Evolutionary conservation across 345 rosid genomes (phyloP).

Genomic region (Gossypium rotundifolium): DNA sequence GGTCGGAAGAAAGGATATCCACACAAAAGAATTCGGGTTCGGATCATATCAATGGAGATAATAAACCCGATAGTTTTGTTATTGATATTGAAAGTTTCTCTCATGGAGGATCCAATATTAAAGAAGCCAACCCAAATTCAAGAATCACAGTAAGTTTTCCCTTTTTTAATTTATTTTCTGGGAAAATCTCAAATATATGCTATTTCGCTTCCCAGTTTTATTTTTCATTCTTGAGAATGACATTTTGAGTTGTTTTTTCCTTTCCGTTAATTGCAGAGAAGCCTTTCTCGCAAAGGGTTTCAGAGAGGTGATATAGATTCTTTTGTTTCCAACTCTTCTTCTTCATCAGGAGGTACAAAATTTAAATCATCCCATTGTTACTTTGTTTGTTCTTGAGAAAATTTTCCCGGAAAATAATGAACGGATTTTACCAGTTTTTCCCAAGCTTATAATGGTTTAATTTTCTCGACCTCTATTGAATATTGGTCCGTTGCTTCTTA

Average conservation of each 20-base stretch:
- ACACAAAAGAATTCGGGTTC: slow-evolving; percentile 8
- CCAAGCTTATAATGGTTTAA: neutral
- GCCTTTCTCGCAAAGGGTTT: slow-evolving; percentile 68
- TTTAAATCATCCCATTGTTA: neutral
- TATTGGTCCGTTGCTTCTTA: neutral
- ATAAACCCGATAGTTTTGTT: slow-evolving; percentile 14
- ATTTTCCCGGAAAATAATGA: neutral
- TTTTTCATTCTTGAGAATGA: neutral
- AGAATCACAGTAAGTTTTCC: slow-evolving; percentile 41
- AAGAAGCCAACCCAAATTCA: slow-evolving; percentile 34
- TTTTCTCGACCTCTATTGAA: neutral
- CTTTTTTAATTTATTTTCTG: neutral
- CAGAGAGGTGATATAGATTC: slow-evolving; percentile 42
- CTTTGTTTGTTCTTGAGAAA: neutral
- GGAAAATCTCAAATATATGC: neutral
- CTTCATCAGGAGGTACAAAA: slow-evolving; percentile 50
- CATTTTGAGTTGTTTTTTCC: neutral
- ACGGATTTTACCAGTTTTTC: neutral
- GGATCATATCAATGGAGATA: slow-evolving; percentile 14
- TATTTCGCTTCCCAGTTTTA: neutral
- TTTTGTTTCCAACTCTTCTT: slow-evolving; percentile 39
- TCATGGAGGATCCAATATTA: neutral
- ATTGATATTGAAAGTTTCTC: slow-evolving; percentile 16
- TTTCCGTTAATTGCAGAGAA: slow-evolving; percentile 43
- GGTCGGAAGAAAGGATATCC: neutral